Conservation (phyloP, 441 rosid genomes). For the Cnidoscolus chayamansa region DNA sequence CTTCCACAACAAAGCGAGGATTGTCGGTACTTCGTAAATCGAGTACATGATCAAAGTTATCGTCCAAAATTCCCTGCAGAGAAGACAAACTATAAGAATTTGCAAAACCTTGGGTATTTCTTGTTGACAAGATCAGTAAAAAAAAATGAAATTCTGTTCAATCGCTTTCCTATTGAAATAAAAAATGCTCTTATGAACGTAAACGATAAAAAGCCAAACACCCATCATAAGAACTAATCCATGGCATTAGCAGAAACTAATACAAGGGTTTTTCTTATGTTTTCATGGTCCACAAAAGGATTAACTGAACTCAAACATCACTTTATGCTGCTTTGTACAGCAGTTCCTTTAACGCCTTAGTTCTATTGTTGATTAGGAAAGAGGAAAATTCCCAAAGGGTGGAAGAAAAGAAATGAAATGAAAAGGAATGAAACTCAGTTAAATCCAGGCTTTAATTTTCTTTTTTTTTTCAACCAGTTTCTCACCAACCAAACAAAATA, state of each 20-base stretch:
- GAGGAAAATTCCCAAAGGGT: too few relatives aligned
- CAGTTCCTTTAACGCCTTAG: background rate
- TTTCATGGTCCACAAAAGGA: background rate
- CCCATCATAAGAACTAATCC: too few relatives aligned
- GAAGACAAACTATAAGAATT: background rate
- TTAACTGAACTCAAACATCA: background rate
- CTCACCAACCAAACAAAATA: background rate
- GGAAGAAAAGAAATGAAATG: too few relatives aligned
- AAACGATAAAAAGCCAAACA: too few relatives aligned
- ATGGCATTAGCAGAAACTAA: too few relatives aligned
- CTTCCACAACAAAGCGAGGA: constrained; percentile 20
- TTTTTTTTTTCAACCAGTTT: background rate
- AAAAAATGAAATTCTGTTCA: background rate
- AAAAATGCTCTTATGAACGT: background rate
- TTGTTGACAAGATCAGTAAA: background rate
- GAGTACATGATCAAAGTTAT: constrained; percentile 21
- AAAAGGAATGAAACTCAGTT: background rate
- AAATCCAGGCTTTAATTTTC: background rate
- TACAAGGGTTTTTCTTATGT: background rate
- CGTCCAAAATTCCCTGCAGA: constrained; percentile 33
- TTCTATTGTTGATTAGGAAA: too few relatives aligned
- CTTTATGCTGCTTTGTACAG: background rate
- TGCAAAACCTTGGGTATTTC: too few relatives aligned
- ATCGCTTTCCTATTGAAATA: background rate
- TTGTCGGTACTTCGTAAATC: background rate